These are phyloP conservation scores for Golubevia pallescens DNA, from an alignment of 1,284 basidiomycete genomes.

Conservation along the genomic window DNA sequence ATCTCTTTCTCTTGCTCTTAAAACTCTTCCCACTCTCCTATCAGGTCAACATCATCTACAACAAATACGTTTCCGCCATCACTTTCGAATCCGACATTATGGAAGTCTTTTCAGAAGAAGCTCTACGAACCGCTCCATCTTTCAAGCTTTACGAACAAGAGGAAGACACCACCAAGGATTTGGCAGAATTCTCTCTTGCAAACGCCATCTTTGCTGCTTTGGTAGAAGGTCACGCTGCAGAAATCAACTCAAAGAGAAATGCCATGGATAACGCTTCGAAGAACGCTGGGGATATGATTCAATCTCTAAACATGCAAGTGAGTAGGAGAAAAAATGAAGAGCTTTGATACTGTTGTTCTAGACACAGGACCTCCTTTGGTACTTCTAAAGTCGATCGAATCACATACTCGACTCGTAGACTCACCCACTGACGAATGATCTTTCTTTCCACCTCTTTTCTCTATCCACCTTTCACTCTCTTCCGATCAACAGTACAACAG, in stretches of 20 bases:
- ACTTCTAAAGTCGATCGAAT: no score
- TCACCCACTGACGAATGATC: background rate
- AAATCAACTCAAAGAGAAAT: slow-evolving; percentile 82
- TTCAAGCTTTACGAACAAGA: slow-evolving; percentile 63
- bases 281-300: slow-evolving; percentile 76
- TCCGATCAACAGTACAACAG: slow-evolving; percentile 74
- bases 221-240: slow-evolving; percentile 93
- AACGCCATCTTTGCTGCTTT: slow-evolving; percentile 95
- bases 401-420: no score
- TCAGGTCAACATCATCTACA: slow-evolving; percentile 81
- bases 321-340: background rate
- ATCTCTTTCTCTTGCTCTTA: background rate
- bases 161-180: slow-evolving; percentile 83
- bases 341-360: no score
- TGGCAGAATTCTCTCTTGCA: slow-evolving; percentile 93
- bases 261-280: slow-evolving; percentile 99
- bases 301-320: slow-evolving; percentile 47
- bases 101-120: slow-evolving; percentile 68
- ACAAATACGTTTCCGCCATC: slow-evolving; percentile 92
- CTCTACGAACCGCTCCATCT: no score
- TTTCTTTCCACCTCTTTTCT: background rate
- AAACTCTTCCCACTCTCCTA: background rate
- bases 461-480: background rate
- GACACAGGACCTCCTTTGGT: no score
- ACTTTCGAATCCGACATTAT: slow-evolving; percentile 83